These are phyloP conservation scores for Omphalotus guepiniiformis DNA, from an alignment of 768 basidiomycete genomes.

Conservation along the genomic window DNA sequence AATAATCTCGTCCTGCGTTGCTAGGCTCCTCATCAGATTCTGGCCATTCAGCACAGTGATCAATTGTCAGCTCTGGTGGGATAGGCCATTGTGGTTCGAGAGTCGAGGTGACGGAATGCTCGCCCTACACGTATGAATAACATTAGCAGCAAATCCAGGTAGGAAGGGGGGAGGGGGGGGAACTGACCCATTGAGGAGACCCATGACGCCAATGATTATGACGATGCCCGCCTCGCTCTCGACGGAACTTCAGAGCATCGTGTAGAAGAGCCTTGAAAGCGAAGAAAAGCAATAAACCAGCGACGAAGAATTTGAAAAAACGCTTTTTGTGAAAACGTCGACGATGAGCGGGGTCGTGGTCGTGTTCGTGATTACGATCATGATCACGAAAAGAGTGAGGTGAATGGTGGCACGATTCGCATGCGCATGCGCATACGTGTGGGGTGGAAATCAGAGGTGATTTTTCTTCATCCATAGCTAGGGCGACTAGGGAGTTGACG, in stretches of 20 bases:
- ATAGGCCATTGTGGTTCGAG: neutral
- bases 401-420: neutral
- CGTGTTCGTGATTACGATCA: neutral
- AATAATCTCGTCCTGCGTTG: slow-evolving; percentile 2
- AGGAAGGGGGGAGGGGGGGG: neutral
- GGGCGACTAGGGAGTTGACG: too few species aligned
- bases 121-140: neutral
- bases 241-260: neutral
- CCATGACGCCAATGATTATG: neutral
- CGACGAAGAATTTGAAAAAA: neutral
- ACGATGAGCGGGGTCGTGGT: neutral
- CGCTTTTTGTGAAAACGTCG: neutral
- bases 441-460: neutral
- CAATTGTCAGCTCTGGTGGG: neutral
- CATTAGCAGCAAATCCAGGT: neutral
- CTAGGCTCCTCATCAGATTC: neutral
- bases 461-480: slow-evolving; percentile 4
- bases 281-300: neutral
- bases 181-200: neutral
- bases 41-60: slow-evolving; percentile 4
- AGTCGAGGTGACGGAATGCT: neutral
- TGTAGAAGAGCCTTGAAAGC: neutral
- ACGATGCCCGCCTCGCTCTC: neutral
- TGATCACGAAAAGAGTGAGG: neutral
- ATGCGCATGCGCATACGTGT: too few species aligned